Evolutionary conservation across 768 basidiomycete species (phyloP), one percentile per base, ranked within the genome.

Genomic region (Holtermanniella nyarrowii): DNA sequence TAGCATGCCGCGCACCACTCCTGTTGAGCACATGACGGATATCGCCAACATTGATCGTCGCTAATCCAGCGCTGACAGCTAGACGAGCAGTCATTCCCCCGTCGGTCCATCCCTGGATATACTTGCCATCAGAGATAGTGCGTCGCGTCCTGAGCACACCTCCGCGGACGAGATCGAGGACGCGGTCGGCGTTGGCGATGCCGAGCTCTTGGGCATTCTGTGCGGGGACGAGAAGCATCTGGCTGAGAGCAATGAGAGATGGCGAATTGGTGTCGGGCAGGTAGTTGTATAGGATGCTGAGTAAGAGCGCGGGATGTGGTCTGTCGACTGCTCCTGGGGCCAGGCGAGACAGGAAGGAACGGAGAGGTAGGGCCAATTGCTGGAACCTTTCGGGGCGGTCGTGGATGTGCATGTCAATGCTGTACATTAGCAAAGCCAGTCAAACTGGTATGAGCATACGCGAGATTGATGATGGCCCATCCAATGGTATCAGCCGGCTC

Each of bases 91-190:
- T 43, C 7, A 40, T 23, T 16, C 46, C 26, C 11, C 27, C 21
- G 41, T 67, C 62, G 2, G 37, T 44, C 60, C 58, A 59, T 1
- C 56, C 62, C 43, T 63, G 62, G 14, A 67, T 48, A 21, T 52
- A 56, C 20, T 55, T 26, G 0, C 54, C 56, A 11, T 53, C n/a
- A 14, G 24, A 24, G n/a, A 48, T 54, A 22, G 56, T 37, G 5
- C 37, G 24, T 13, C 31, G 39, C 11, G 58, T 39, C 3, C 59
- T 48, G 10, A 62, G 40, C 3, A 27, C 43, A 18, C 46, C 52
- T 3, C 52, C 62, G 5, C 57, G 48, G n/a, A 60, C 49, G 20
- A 60, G 14, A 26, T 67, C 65, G 7, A 67, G 42, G 1, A 63
- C n/a, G 1, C 62, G 44, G 48, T 66, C 65, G 22, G 48, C 53